Percentiles rank a stretch among this genome's conserved stretches.
These are phyloP conservation scores for Kalanchoe fedtschenkoi DNA, from an alignment of 164 flowering plant genomes.

Conservation along the genomic window DNA sequence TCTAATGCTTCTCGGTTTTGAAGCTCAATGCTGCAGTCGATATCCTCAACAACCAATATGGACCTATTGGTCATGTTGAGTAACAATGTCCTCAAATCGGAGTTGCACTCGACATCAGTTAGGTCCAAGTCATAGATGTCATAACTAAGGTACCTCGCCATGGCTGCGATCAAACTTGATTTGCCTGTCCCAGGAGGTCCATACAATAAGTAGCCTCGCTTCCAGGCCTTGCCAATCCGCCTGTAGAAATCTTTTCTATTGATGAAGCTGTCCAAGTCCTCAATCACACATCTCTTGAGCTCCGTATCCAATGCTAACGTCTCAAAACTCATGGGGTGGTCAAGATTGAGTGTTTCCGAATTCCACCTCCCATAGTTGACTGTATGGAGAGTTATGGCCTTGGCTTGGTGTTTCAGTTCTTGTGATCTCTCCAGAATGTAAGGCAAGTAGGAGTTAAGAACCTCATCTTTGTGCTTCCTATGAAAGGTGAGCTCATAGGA, in stretches of 20 bases:
- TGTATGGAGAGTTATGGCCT: slow-evolving; percentile 23
- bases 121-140: slow-evolving; percentile 32
- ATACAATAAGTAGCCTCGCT: slow-evolving; percentile 30
- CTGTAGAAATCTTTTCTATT: slow-evolving; percentile 23
- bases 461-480: slow-evolving; percentile 22
- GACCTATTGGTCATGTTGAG: slow-evolving; percentile 20
- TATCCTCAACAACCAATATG: slow-evolving; percentile 32
- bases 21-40: slow-evolving; percentile 25
- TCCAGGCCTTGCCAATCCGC: slow-evolving; percentile 41
- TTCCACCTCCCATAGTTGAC: slow-evolving; percentile 14
- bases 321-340: slow-evolving; percentile 31
- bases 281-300: slow-evolving; percentile 17
- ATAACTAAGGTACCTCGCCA: slow-evolving; percentile 28
- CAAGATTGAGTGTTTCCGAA: slow-evolving; percentile 13
- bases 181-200: slow-evolving; percentile 44
- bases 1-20: slow-evolving; percentile 7
- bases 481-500: slow-evolving; percentile 27
- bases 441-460: slow-evolving; percentile 14
- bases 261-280: slow-evolving; percentile 25
- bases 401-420: slow-evolving; percentile 15
- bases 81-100: slow-evolving; percentile 21
- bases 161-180: slow-evolving; percentile 39
- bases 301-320: slow-evolving; percentile 29
- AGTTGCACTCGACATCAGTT: slow-evolving; percentile 13
- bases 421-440: slow-evolving; percentile 13